Percentiles rank a stretch among this genome's conserved stretches.
Conservation (phyloP, 768 basidiomycete genomes). For the Coprinopsis sp. region DNA sequence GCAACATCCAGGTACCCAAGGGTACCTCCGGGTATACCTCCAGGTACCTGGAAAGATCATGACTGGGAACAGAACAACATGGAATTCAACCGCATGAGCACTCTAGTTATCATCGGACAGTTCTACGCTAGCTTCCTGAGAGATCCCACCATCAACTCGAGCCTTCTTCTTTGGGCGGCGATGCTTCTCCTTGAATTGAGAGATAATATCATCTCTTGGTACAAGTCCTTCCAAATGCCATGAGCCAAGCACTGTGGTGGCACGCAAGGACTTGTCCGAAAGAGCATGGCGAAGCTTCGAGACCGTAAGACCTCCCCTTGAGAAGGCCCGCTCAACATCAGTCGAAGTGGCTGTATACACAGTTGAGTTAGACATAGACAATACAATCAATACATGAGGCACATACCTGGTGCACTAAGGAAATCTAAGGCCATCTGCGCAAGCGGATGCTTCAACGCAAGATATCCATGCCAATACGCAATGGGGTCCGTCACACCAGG, state of each 20-base stretch:
- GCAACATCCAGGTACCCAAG: not conserved
- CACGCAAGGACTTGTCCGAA: not conserved
- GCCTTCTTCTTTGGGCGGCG: no score
- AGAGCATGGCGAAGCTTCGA: constrained; percentile 1
- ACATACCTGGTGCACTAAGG: constrained; percentile 22
- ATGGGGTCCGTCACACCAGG: not conserved
- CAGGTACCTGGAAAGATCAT: constrained; percentile 2
- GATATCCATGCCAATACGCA: not conserved
- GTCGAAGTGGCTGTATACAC: constrained; percentile 6
- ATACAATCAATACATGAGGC: constrained; percentile 2
- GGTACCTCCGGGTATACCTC: constrained; percentile 5
- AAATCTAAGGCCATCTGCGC: constrained; percentile 28
- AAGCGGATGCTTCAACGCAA: constrained; percentile 17
- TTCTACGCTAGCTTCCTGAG: no score
- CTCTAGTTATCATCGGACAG: not conserved
- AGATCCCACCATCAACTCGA: no score
- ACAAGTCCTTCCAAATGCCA: not conserved
- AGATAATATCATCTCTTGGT: not conserved
- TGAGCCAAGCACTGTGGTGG: not conserved
- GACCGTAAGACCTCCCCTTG: not conserved
- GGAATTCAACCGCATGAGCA: not conserved
- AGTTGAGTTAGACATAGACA: not conserved
- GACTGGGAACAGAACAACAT: not conserved
- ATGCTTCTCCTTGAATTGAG: not conserved
- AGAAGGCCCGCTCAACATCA: constrained; percentile 5